phyloP scores from a whole-genome alignment of 1,284 basidiomycete genomes.

The Wolfiporia cocos region DNA sequence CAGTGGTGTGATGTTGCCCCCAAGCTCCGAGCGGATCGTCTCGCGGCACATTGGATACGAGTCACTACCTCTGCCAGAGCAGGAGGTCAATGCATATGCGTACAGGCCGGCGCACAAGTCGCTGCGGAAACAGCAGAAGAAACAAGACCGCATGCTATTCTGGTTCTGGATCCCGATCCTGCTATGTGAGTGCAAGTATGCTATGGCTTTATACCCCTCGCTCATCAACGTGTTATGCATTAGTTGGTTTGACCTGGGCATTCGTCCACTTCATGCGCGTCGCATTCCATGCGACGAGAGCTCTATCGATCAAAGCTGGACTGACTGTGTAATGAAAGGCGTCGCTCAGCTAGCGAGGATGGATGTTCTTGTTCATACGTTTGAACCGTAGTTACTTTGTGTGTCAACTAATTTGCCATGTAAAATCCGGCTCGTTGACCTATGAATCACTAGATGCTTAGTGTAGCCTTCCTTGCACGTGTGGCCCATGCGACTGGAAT shows the following conservation, averaged over 20 bases:
- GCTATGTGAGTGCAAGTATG: slow-evolving; percentile 46
- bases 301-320: slow-evolving; percentile 41
- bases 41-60: slow-evolving; percentile 44
- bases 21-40: slow-evolving; percentile 5
- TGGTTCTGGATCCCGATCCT: slow-evolving; percentile 94
- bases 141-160: slow-evolving; percentile 88
- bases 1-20: slow-evolving; percentile 11
- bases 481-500: background rate
- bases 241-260: slow-evolving; percentile 67
- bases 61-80: slow-evolving; percentile 43
- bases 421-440: no score
- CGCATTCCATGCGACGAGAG: slow-evolving; percentile 46
- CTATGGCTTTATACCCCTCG: background rate
- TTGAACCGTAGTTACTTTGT: no score
- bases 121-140: slow-evolving; percentile 53
- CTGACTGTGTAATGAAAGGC: slow-evolving; percentile 23
- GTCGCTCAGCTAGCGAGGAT: no score
- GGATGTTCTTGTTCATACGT: no score
- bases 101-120: slow-evolving; percentile 54
- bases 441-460: no score
- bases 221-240: no score
- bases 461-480: no score
- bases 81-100: slow-evolving; percentile 61
- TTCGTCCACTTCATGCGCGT: slow-evolving; percentile 53
- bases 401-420: no score